Evolutionary conservation across 306 rosid genomes (phyloP).

Genomic region (Inga laurina): DNA sequence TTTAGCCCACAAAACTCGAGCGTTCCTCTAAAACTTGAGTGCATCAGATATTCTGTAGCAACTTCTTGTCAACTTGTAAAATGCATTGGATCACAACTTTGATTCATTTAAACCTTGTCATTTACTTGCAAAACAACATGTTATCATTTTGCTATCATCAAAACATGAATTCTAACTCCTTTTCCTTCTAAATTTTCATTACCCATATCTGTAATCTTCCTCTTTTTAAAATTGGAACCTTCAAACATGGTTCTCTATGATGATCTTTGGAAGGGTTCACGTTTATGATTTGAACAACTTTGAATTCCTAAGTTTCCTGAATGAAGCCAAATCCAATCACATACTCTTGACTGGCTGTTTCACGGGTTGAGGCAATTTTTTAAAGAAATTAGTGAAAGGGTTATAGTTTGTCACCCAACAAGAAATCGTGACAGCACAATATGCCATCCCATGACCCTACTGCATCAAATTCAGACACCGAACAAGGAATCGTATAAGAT

Average conservation of each 20-base stretch:
- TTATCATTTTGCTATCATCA: no score
- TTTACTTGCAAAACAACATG: no score
- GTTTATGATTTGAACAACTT: conserved; percentile 40
- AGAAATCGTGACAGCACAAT: conserved; percentile 44
- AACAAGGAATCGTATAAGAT: background rate
- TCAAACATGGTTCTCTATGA: conserved; percentile 12
- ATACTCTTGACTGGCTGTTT: conserved; percentile 26
- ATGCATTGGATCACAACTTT: no score
- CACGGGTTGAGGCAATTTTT: conserved; percentile 35
- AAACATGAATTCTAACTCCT: background rate
- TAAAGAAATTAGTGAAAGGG: conserved; percentile 36
- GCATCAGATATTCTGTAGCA: no score
- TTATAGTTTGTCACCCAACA: conserved; percentile 38
- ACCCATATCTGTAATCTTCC: conserved; percentile 54
- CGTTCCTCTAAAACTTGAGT: no score
- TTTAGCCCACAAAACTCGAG: no score
- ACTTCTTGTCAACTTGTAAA: no score
- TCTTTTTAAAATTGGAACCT: conserved; percentile 30
- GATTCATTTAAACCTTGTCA: no score
- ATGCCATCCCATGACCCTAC: conserved; percentile 46
- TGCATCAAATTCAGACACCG: conserved; percentile 45
- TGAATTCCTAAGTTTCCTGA: conserved; percentile 37
- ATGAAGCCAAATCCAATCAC: conserved; percentile 48
- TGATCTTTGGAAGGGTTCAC: background rate
- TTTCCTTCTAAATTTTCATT: conserved; percentile 43